These are phyloP conservation scores for Marchantia polymorpha DNA, from an alignment of 225 moss, liverwort and hornwort genomes.

Conservation along the genomic window DNA sequence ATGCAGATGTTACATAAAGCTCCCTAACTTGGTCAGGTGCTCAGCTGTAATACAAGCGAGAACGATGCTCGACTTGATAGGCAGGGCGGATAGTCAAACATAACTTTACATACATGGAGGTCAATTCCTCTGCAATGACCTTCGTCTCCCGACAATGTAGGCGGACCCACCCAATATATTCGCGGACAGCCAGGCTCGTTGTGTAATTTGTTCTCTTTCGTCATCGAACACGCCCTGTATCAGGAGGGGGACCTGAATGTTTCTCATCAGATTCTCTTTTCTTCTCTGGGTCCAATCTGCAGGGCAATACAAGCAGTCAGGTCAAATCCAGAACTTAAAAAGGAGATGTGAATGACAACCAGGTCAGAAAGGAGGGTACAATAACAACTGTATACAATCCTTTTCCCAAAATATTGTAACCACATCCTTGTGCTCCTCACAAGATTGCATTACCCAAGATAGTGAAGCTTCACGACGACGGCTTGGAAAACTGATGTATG, in stretches of 20 bases:
- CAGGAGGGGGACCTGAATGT: slow-evolving; percentile 48
- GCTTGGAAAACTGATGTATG: not conserved
- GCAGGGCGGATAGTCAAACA: not conserved
- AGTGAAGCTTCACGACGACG: not conserved
- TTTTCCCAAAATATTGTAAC: too few species aligned
- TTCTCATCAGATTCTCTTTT: slow-evolving; percentile 62
- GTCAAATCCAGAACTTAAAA: not conserved
- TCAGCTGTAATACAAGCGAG: not conserved
- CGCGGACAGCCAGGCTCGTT: not conserved
- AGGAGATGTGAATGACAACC: not conserved
- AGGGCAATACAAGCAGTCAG: not conserved
- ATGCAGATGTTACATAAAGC: not conserved
- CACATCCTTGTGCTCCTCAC: not conserved
- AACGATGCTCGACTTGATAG: not conserved
- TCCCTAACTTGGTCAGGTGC: not conserved
- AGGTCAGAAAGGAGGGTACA: not conserved
- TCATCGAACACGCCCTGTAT: slow-evolving; percentile 35
- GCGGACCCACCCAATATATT: not conserved
- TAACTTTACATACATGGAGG: not conserved
- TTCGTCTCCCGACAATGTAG: slow-evolving; percentile 3
- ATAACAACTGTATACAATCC: not conserved
- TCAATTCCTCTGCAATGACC: not conserved
- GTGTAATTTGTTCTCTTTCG: not conserved
- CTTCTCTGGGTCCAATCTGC: slow-evolving; percentile 55
- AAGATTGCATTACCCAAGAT: not conserved